Percentiles rank a stretch among this genome's conserved stretches.
Evolutionary conservation across 257 asterid genomes (phyloP).

Genomic region (Fraxinus americana): DNA sequence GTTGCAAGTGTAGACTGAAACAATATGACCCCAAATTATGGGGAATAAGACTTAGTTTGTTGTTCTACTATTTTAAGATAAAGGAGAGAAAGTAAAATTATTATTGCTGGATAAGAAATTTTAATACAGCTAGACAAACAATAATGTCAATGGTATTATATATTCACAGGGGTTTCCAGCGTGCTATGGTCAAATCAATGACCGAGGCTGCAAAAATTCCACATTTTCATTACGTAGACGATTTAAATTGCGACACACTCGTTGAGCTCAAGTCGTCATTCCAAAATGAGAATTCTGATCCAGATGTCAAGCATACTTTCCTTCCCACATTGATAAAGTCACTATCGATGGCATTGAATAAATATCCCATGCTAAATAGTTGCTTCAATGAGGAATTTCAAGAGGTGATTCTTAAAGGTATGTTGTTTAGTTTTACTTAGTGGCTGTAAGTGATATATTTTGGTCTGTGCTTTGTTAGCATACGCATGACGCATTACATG

Average conservation of each 20-base stretch:
- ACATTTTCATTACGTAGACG: slow-evolving; percentile 92
- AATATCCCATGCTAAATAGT: slow-evolving; percentile 84
- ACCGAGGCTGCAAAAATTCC: slow-evolving; percentile 89
- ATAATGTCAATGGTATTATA: not conserved
- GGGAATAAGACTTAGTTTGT: too few species aligned
- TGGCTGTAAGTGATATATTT: not conserved
- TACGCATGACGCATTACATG: not conserved
- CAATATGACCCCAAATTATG: too few species aligned
- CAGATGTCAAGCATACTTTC: slow-evolving; percentile 74
- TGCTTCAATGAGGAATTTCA: slow-evolving; percentile 70
- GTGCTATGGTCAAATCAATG: slow-evolving; percentile 95
- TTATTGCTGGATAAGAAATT: not conserved
- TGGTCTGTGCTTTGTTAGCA: not conserved
- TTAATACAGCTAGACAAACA: not conserved
- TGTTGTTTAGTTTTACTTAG: not conserved
- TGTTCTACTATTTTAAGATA: too few species aligned
- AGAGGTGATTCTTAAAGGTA: slow-evolving; percentile 88
- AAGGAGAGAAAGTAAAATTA: not conserved
- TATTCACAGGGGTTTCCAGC: slow-evolving; percentile 84
- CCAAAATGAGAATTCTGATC: slow-evolving; percentile 70
- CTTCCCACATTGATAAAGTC: slow-evolving; percentile 82
- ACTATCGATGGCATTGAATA: slow-evolving; percentile 75
- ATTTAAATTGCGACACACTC: slow-evolving; percentile 77
- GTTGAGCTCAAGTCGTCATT: slow-evolving; percentile 73
- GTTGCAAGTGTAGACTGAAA: too few species aligned